Base-by-base conservation (phyloP, 805 yeast genomes). In the Starmerella sp. region DNA sequence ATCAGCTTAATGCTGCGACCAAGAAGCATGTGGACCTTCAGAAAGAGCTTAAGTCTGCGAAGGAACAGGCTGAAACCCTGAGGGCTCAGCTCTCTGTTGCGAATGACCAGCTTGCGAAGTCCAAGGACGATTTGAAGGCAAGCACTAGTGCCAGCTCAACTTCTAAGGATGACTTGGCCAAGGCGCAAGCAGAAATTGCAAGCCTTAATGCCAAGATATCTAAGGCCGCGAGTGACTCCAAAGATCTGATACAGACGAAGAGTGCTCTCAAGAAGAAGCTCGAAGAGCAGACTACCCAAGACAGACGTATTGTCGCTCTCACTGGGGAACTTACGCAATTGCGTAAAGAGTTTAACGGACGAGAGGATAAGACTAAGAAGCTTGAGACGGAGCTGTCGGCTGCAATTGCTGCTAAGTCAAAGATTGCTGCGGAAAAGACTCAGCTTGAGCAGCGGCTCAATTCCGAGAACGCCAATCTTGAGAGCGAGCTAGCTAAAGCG, bases 191-290 rank as follows among this genome's bases (percentile, higher is more conserved):
- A 6, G 52, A 57, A 36, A 77, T 74, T 54, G 67, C 72, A 37
- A 69, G 69, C 36, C 74, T 75, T 56, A 73, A 69, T 14, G 69
- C 74, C 43, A 71, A 56, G 66, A 68, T 48, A 70, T 72, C 58
- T 76, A 73, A 42, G 69, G 51, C 54, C 1, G 17, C 32, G 11
- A 39, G 11, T 6, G 39, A 34, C 32, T 43, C 55, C 8, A 48
- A 58, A 48, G 49, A 54, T 42, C 60, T 60, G 35, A 59, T 54
- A 32, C 55, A 55, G 29, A 61, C 58, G 32, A 38, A 65, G 56
- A 50, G 54, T 1, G 48, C 39, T 5, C 41, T 54, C 29, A 45
- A 30, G 34, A 38, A 39, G 32, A 41, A 30, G 28, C 51, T 52
- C 11, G 54, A 52, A 46, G 41, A 46, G 39, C 46, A 55, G 32